These are phyloP conservation scores for Botrytis byssoidea DNA, from an alignment of 2,329 filamentous ascomycete genomes.

Conservation along the genomic window DNA sequence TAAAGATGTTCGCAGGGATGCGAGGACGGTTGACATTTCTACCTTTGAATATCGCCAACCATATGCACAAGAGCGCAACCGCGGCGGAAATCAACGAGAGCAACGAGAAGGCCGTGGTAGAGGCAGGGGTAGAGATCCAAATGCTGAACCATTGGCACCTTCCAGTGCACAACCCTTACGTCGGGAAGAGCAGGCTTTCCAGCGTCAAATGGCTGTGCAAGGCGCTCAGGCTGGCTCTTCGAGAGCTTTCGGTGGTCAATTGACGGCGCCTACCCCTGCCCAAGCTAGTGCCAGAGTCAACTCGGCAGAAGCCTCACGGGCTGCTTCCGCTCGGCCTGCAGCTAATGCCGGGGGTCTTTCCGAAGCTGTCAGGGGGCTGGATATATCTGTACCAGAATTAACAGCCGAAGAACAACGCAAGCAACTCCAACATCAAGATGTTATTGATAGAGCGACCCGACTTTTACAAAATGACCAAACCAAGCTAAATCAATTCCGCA, in stretches of 20 bases:
- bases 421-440: slow-evolving; percentile 74
- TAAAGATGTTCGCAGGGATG: slow-evolving; percentile 80
- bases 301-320: slow-evolving; percentile 18
- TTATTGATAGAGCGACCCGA: slow-evolving; percentile 80
- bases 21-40: slow-evolving; percentile 81
- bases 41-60: slow-evolving; percentile 76
- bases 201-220: slow-evolving; percentile 88
- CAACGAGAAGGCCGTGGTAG: slow-evolving; percentile 45
- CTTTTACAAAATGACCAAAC: slow-evolving; percentile 73
- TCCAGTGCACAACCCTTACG: slow-evolving; percentile 78
- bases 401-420: slow-evolving; percentile 79
- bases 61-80: slow-evolving; percentile 58
- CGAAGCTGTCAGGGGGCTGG: slow-evolving; percentile 38
- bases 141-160: slow-evolving; percentile 73
- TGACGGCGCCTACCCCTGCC: slow-evolving; percentile 51
- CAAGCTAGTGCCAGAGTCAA: slow-evolving; percentile 40
- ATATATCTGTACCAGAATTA: slow-evolving; percentile 49
- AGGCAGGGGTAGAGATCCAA: slow-evolving; percentile 78
- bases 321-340: slow-evolving; percentile 25
- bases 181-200: slow-evolving; percentile 86
- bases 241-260: slow-evolving; percentile 80
- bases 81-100: slow-evolving; percentile 46
- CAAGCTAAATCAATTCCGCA: slow-evolving; percentile 77
- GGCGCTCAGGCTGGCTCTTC: slow-evolving; percentile 77
- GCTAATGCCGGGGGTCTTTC: slow-evolving; percentile 11